phyloP scores from a whole-genome alignment of 2,329 filamentous ascomycete genomes.

The Bertia moriformis region DNA sequence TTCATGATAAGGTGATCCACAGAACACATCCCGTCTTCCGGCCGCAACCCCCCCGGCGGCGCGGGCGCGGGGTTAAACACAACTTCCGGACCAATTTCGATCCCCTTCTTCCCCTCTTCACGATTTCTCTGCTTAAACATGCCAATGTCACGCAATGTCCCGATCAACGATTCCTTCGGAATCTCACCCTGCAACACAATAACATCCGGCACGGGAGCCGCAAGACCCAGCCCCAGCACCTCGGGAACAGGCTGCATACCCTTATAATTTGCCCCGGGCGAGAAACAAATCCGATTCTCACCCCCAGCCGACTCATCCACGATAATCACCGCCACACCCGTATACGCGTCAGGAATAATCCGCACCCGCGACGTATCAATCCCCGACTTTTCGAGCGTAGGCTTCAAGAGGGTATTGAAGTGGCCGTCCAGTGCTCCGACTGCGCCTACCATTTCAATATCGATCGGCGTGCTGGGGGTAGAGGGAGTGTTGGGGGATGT shows the following conservation, averaged over 20 bases:
- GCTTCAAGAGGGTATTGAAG: constrained; percentile 29
- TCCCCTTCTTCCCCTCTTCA: constrained; percentile 3
- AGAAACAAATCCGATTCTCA: constrained; percentile 42
- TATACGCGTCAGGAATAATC: constrained; percentile 23
- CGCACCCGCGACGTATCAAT: constrained; percentile 28
- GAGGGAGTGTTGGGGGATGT: constrained; percentile 5
- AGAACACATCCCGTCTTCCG: constrained; percentile 37
- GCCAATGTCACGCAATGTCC: constrained; percentile 29
- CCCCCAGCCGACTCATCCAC: constrained; percentile 33
- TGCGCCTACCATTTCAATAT: constrained; percentile 39
- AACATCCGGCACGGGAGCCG: constrained; percentile 30
- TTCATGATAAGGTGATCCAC: constrained; percentile 60
- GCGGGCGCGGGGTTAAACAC: constrained; percentile 62
- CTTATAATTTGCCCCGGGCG: constrained; percentile 33
- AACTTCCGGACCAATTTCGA: constrained; percentile 25
- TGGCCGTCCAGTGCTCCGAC: constrained; percentile 31
- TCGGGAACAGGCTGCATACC: neutral
- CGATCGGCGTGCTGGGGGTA: constrained; percentile 1
- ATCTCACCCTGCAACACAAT: constrained; percentile 48
- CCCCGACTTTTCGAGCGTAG: constrained; percentile 27
- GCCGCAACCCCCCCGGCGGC: constrained; percentile 28
- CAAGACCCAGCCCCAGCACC: constrained; percentile 6
- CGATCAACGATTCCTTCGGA: constrained; percentile 25
- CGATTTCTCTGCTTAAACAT: constrained; percentile 13
- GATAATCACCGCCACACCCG: constrained; percentile 41